Conservation (phyloP, 2,329 filamentous ascomycete genomes). For the Fonsecaea multimorphosa region DNA sequence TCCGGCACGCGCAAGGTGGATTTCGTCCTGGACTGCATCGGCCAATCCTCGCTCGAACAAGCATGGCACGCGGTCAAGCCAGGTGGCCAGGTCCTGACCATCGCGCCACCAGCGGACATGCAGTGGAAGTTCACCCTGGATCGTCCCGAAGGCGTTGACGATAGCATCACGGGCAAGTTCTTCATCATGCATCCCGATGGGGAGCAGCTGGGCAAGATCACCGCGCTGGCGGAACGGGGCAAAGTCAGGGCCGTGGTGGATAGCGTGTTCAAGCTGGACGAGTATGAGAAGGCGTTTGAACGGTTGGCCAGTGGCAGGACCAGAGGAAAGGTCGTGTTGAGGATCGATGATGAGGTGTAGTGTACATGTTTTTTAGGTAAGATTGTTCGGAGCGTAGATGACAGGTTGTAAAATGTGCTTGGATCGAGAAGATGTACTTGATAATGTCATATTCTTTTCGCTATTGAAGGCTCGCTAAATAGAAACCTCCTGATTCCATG, state of each 20-base stretch:
- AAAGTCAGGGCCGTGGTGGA: slow-evolving; percentile 49
- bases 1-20: slow-evolving; percentile 47
- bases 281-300: slow-evolving; percentile 50
- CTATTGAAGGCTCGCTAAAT: background rate
- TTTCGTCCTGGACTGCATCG: slow-evolving; percentile 54
- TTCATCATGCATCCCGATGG: slow-evolving; percentile 52
- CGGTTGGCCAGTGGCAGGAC: slow-evolving; percentile 49
- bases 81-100: slow-evolving; percentile 48
- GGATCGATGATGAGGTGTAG: slow-evolving; percentile 29
- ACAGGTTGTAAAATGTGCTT: background rate
- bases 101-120: slow-evolving; percentile 47
- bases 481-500: slow-evolving; percentile 4
- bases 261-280: slow-evolving; percentile 50
- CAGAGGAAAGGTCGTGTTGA: slow-evolving; percentile 53
- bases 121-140: slow-evolving; percentile 43
- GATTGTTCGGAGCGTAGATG: background rate
- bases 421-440: background rate
- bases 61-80: slow-evolving; percentile 52
- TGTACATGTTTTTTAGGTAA: background rate
- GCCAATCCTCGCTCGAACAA: slow-evolving; percentile 50
- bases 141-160: slow-evolving; percentile 27
- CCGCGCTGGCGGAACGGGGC: slow-evolving; percentile 48
- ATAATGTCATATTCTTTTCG: background rate
- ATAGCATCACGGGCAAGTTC: slow-evolving; percentile 47
- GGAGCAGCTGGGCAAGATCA: slow-evolving; percentile 44